These are phyloP conservation scores for Evansstolkia leycettana DNA, from an alignment of 495 filamentous ascomycete genomes.

Conservation along the genomic window DNA sequence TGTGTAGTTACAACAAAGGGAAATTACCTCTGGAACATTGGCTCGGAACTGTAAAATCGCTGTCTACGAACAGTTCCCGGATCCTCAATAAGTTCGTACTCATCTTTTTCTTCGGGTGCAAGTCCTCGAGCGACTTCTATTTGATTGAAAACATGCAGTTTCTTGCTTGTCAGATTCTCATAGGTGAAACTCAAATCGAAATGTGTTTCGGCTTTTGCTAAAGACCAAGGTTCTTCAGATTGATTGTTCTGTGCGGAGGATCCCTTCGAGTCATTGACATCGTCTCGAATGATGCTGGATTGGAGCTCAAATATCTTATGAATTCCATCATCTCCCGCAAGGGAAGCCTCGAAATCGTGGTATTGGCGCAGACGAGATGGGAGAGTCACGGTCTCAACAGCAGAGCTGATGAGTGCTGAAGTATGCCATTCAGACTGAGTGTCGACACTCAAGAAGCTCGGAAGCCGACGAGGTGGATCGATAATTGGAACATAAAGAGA, in stretches of 20 bases:
- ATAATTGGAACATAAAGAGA: slow-evolving; percentile 73
- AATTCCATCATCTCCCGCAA: slow-evolving; percentile 62
- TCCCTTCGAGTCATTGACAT: slow-evolving; percentile 4
- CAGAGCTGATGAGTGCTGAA: slow-evolving; percentile 62
- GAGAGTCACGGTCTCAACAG: slow-evolving; percentile 69
- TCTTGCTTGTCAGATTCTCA: slow-evolving; percentile 22
- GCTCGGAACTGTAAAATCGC: slow-evolving; percentile 24
- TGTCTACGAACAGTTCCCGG: slow-evolving; percentile 21
- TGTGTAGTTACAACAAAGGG: too few species aligned
- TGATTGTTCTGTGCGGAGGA: background rate
- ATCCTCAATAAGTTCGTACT: slow-evolving; percentile 14
- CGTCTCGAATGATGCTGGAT: slow-evolving; percentile 29
- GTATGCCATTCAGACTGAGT: slow-evolving; percentile 64
- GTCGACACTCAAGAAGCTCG: slow-evolving; percentile 51
- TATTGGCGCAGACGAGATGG: slow-evolving; percentile 56
- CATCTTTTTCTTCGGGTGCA: slow-evolving; percentile 26
- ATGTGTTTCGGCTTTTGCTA: slow-evolving; percentile 14
- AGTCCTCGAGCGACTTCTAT: slow-evolving; percentile 31
- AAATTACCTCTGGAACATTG: slow-evolving; percentile 51
- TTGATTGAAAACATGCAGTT: slow-evolving; percentile 52
- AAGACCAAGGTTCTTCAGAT: background rate
- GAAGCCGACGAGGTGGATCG: slow-evolving; percentile 42
- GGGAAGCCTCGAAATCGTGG: slow-evolving; percentile 50
- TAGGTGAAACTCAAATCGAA: slow-evolving; percentile 51
- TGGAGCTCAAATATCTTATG: slow-evolving; percentile 70